These are phyloP conservation scores for Boechera divaricarpa DNA, from an alignment of 345 rosid genomes.

Conservation along the genomic window DNA sequence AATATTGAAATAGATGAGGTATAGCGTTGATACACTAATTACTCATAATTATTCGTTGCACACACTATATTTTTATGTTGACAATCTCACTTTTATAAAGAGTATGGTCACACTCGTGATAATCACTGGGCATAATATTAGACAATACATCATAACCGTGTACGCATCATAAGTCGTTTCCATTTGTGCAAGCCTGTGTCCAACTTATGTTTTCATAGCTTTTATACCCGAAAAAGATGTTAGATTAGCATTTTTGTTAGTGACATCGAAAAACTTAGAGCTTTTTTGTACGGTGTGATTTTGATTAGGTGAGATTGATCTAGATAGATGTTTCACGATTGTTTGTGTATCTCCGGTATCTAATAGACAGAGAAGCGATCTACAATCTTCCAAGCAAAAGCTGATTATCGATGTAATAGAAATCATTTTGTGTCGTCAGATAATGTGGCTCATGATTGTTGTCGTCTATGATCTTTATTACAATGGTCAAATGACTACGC, in stretches of 20 bases:
- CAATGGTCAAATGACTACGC: background rate
- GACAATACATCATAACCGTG: background rate
- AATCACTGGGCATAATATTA: background rate
- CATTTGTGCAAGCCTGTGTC: background rate
- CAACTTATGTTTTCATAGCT: background rate
- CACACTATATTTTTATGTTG: background rate
- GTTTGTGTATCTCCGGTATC: background rate
- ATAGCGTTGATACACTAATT: conserved; percentile 4
- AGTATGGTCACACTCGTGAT: conserved; percentile 7
- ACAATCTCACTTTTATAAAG: background rate
- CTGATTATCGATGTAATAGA: background rate
- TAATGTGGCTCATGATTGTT: conserved; percentile 22
- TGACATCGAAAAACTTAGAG: background rate
- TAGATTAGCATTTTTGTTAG: background rate
- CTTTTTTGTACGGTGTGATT: background rate
- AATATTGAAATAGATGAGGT: background rate
- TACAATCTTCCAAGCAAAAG: conserved; percentile 3
- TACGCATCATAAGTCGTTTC: background rate
- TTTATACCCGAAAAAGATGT: background rate
- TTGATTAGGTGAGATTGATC: background rate
- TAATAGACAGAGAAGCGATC: background rate
- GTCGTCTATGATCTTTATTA: conserved; percentile 15
- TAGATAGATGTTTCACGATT: background rate
- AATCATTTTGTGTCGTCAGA: conserved; percentile 14
- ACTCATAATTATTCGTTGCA: conserved; percentile 4